Evolutionary conservation across 371 early-diverging fungal species (phyloP).

Genomic region (Saksenaea vasiformis): DNA sequence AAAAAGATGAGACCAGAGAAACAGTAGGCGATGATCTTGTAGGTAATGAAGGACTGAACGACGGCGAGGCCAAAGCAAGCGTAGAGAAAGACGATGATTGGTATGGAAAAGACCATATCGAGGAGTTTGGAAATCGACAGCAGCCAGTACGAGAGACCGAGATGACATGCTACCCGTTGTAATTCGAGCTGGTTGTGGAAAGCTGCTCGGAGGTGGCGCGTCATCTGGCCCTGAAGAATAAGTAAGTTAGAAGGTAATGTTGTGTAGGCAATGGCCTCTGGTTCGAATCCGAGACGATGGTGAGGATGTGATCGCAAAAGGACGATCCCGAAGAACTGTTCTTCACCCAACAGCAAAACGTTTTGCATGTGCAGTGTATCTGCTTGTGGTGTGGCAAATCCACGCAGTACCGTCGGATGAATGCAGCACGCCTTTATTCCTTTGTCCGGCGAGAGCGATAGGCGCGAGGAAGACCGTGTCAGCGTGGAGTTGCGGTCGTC

Average conservation of each 20-base stretch:
- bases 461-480: conserved; percentile 25
- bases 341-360: conserved; percentile 48
- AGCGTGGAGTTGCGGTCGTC: conserved; percentile 1
- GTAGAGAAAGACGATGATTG: conserved; percentile 44
- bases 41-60: conserved; percentile 25
- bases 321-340: conserved; percentile 37
- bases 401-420: conserved; percentile 50
- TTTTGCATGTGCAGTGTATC: conserved; percentile 51
- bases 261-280: conserved; percentile 47
- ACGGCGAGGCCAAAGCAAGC: conserved; percentile 35
- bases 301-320: conserved; percentile 43
- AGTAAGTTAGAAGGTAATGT: conserved; percentile 40
- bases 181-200: conserved; percentile 47
- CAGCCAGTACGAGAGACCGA: conserved; percentile 44
- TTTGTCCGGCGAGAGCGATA: conserved; percentile 29
- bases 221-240: conserved; percentile 40
- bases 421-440: conserved; percentile 43
- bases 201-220: conserved; percentile 33
- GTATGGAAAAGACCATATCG: conserved; percentile 43
- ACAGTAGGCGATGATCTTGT: conserved; percentile 35
- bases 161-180: conserved; percentile 35
- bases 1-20: conserved; percentile 35
- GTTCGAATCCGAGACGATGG: conserved; percentile 49
- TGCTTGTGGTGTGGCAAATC: conserved; percentile 33
- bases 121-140: conserved; percentile 37